Percentiles rank a stretch among this genome's conserved stretches.
Evolutionary conservation across 2,329 filamentous ascomycete species (phyloP).

Genomic region (Aureobasidium uvarum): DNA sequence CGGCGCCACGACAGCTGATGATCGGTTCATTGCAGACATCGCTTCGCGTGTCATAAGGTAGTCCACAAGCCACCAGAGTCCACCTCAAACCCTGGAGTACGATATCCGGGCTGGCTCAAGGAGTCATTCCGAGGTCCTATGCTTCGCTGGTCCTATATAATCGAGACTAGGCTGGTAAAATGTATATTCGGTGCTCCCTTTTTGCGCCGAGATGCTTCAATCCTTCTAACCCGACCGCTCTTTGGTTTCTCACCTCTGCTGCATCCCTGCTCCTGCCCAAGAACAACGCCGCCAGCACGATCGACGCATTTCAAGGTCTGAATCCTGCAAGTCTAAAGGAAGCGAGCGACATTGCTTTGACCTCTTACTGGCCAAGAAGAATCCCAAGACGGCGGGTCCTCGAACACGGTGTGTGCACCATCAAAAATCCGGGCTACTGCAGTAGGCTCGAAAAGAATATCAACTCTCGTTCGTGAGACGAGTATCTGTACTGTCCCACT

Average conservation of each 20-base stretch:
- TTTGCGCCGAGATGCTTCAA: slow-evolving; percentile 16
- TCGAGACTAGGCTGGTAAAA: not conserved
- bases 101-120: slow-evolving; percentile 9
- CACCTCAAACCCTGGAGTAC: slow-evolving; percentile 3
- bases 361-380: slow-evolving; percentile 10
- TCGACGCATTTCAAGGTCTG: not conserved
- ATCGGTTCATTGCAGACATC: slow-evolving; percentile 14
- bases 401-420: slow-evolving; percentile 15
- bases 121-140: slow-evolving; percentile 11
- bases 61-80: slow-evolving; percentile 3
- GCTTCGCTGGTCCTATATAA: slow-evolving; percentile 13
- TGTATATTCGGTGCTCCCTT: slow-evolving; percentile 1
- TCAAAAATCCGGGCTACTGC: slow-evolving; percentile 21
- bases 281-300: not conserved
- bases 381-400: slow-evolving; percentile 16
- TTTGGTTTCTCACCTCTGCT: not conserved
- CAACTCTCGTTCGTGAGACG: not conserved
- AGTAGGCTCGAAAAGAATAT: slow-evolving; percentile 8
- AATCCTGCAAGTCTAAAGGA: slow-evolving; percentile 2
- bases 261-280: not conserved
- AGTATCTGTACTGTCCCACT: not conserved
- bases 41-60: slow-evolving; percentile 12
- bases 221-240: slow-evolving; percentile 15
- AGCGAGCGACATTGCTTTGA: slow-evolving; percentile 11
- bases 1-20: slow-evolving; percentile 9